Conservation (phyloP, 352 stramenopile genomes). For the Poterioochromonas sp. region DNA sequence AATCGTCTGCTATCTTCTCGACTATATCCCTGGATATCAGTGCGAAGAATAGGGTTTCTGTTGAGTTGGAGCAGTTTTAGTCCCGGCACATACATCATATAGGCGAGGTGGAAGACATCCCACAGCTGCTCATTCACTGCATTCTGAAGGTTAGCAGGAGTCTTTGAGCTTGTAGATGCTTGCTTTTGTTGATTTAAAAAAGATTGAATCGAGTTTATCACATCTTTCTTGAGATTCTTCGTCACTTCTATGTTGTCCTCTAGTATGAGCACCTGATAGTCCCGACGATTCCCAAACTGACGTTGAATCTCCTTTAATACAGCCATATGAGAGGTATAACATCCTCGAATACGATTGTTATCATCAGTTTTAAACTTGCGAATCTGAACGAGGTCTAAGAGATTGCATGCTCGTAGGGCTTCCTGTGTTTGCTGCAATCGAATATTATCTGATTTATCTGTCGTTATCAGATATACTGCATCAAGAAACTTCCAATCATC, state of each 20-base stretch:
- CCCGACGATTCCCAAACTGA: not conserved
- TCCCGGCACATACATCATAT: not conserved
- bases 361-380: not conserved
- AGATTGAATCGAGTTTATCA: not conserved
- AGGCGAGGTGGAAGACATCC: not conserved
- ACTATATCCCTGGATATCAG: too few species aligned
- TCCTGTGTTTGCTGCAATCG: not conserved
- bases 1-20: too few species aligned
- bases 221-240: not conserved
- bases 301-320: not conserved
- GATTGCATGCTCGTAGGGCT: not conserved
- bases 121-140: too few species aligned
- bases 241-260: not conserved
- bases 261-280: not conserved
- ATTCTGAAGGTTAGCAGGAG: too few species aligned
- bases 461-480: not conserved
- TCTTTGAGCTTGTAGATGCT: too few species aligned
- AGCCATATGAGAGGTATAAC: not conserved
- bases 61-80: too few species aligned
- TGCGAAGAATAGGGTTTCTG: too few species aligned
- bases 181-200: not conserved
- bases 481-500: not conserved
- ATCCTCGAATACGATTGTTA: not conserved
- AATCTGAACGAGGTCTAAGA: not conserved
- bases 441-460: not conserved